These are phyloP conservation scores for Colletotrichum coccodes DNA, from an alignment of 2,329 filamentous ascomycete species.

Conservation along the genomic window DNA sequence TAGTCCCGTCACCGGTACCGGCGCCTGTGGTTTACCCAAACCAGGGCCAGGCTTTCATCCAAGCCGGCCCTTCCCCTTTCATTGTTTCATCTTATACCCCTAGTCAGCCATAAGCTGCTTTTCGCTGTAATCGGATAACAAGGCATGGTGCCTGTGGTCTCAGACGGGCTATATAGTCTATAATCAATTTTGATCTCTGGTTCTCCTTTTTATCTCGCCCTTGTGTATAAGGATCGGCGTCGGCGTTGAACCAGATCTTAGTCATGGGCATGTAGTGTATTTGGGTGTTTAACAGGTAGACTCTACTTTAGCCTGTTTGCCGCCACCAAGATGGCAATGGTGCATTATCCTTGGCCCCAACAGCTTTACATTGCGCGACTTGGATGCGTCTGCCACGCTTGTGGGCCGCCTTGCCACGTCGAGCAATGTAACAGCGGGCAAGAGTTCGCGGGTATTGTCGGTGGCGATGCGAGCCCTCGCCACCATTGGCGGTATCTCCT, in stretches of 20 bases:
- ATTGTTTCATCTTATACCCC: constrained; percentile 30
- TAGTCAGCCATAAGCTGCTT: constrained; percentile 28
- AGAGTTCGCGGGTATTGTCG: background rate
- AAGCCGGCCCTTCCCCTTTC: background rate
- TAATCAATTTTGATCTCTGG: constrained; percentile 15
- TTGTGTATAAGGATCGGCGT: constrained; percentile 1
- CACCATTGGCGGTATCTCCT: background rate
- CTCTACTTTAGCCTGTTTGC: background rate
- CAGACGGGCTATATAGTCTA: constrained; percentile 9
- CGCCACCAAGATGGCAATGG: background rate
- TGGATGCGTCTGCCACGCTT: background rate
- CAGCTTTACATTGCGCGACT: background rate
- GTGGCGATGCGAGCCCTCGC: background rate
- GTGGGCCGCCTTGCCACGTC: background rate
- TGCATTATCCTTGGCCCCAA: no score
- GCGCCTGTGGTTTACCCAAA: background rate
- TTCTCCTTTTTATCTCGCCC: background rate
- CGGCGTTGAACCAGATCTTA: background rate
- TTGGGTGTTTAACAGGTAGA: background rate
- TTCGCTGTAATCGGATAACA: constrained; percentile 14
- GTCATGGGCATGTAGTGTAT: background rate
- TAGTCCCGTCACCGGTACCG: no score
- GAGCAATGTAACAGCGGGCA: no score
- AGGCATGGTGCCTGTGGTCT: background rate
- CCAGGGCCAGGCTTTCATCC: background rate